A percentile compares a stretch with the other conserved stretches of the same genome.
Conservation (phyloP, 2,329 filamentous ascomycete species). For the Coniochaeta sp. region DNA sequence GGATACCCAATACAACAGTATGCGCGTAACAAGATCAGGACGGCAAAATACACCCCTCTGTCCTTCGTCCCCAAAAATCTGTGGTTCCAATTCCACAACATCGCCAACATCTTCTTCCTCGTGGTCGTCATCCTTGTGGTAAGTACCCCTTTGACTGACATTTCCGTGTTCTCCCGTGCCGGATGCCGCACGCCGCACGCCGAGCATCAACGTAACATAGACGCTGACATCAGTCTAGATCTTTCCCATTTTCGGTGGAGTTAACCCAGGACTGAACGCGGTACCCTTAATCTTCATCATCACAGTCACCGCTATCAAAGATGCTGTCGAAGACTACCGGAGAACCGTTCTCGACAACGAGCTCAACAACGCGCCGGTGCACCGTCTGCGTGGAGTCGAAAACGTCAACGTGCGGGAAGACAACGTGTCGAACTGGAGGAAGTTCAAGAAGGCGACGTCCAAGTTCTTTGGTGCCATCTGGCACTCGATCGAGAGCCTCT, state of each 20-base stretch:
- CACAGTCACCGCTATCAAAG: slow-evolving; percentile 81
- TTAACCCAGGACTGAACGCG: slow-evolving; percentile 82
- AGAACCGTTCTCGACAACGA: slow-evolving; percentile 87
- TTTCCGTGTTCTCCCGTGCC: too few species aligned
- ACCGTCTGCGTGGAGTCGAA: slow-evolving; percentile 78
- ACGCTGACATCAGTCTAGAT: slow-evolving; percentile 50
- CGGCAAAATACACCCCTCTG: slow-evolving; percentile 92
- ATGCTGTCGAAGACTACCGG: slow-evolving; percentile 91
- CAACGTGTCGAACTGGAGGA: slow-evolving; percentile 77
- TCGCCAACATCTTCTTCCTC: slow-evolving; percentile 97
- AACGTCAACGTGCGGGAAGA: slow-evolving; percentile 93
- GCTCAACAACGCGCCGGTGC: slow-evolving; percentile 92
- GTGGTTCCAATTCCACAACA: slow-evolving; percentile 97
- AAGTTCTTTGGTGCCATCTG: slow-evolving; percentile 49
- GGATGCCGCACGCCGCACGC: background rate
- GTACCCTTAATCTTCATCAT: slow-evolving; percentile 93
- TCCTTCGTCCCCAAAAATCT: slow-evolving; percentile 96
- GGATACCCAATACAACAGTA: slow-evolving; percentile 66
- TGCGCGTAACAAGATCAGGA: slow-evolving; percentile 92
- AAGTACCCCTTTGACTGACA: slow-evolving; percentile 48
- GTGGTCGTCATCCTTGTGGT: slow-evolving; percentile 93
- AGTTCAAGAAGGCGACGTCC: slow-evolving; percentile 81
- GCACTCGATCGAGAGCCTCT: slow-evolving; percentile 36
- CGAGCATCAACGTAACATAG: background rate
- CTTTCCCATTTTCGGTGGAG: slow-evolving; percentile 90